Evolutionary conservation across 1,284 basidiomycete genomes (phyloP).

Genomic region (Moniliella sp.): DNA sequence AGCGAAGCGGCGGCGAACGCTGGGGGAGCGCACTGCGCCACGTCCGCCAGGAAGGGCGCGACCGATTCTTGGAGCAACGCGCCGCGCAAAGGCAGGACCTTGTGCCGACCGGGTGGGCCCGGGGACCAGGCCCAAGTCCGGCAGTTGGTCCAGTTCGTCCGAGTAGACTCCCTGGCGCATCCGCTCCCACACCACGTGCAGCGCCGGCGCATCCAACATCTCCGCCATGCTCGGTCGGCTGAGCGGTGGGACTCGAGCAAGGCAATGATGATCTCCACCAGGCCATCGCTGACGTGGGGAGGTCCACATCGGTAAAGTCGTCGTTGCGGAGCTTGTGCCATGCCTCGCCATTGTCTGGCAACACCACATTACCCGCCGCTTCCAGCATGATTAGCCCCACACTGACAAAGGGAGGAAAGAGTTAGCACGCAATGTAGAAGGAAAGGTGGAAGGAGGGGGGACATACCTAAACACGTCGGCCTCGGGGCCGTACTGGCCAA

Average conservation of each 20-base stretch:
- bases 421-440: background rate
- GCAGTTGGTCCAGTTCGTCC: background rate
- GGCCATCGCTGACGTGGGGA: conserved; percentile 39
- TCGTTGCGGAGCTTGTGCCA: conserved; percentile 84
- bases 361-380: conserved; percentile 77
- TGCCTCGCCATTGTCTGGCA: conserved; percentile 80
- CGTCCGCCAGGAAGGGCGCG: background rate
- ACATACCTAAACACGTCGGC: conserved; percentile 96
- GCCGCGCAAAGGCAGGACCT: no score
- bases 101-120: no score
- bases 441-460: background rate
- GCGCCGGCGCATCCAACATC: background rate
- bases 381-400: conserved; percentile 87
- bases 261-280: conserved; percentile 14
- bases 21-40: no score
- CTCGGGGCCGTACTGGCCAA: conserved; percentile 65
- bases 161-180: background rate
- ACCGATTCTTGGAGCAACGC: background rate
- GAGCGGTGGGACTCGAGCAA: background rate
- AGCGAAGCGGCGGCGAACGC: no score
- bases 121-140: no score
- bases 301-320: conserved; percentile 72
- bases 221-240: background rate
- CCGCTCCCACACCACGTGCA: background rate
- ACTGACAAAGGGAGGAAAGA: conserved; percentile 36